These are phyloP conservation scores for Psilocybe tampanensis DNA, from an alignment of 768 basidiomycete genomes.

Conservation along the genomic window DNA sequence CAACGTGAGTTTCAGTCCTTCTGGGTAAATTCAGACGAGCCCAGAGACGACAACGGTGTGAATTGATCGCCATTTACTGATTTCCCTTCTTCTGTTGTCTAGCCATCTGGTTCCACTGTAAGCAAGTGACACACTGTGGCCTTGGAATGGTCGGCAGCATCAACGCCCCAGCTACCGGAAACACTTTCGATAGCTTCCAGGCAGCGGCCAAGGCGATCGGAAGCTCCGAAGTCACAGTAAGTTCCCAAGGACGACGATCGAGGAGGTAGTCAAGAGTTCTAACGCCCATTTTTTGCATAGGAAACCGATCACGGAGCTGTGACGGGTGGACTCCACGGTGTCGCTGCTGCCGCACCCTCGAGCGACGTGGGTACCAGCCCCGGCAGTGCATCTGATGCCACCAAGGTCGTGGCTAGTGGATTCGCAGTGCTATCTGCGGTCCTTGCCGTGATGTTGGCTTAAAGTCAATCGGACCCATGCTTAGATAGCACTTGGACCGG, in stretches of 20 bases:
- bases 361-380: constrained; percentile 17
- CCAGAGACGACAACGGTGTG: too few species aligned
- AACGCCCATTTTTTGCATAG: constrained; percentile 21
- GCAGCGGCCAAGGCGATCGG: constrained; percentile 36
- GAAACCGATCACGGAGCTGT: constrained; percentile 40
- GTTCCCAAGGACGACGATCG: constrained; percentile 7
- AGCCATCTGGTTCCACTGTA: constrained; percentile 65
- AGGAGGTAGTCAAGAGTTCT: neutral
- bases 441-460: constrained; percentile 13
- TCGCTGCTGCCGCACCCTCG: constrained; percentile 33
- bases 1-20: constrained; percentile 42
- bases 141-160: constrained; percentile 53
- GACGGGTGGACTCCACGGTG: constrained; percentile 42
- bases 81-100: neutral
- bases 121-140: constrained; percentile 50
- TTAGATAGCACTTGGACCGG: neutral
- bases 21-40: too few species aligned
- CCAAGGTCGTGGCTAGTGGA: constrained; percentile 14
- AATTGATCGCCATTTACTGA: neutral
- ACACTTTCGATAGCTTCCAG: constrained; percentile 43
- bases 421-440: constrained; percentile 15
- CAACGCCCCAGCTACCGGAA: constrained; percentile 47
- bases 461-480: neutral
- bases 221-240: constrained; percentile 41
- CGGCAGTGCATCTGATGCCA: constrained; percentile 12